phyloP scores from a whole-genome alignment of 2,329 filamentous ascomycete genomes.

The Xylariaceae sp. region DNA sequence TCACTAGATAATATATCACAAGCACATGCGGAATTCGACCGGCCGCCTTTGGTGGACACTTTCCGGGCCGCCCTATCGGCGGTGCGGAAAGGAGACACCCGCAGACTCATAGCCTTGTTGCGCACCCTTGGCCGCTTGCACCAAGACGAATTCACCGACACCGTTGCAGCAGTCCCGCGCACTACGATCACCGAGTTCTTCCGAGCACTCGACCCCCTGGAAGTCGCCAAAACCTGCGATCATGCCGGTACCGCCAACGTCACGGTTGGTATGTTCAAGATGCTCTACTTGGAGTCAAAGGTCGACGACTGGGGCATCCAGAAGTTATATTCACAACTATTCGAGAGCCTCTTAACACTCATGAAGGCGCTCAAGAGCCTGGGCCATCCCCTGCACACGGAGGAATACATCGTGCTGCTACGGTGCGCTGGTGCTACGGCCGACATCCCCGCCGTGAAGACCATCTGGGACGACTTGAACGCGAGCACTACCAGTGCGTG shows the following conservation, averaged over 20 bases:
- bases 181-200: constrained; percentile 60
- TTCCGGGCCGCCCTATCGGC: constrained; percentile 19
- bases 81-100: constrained; percentile 20
- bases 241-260: constrained; percentile 37
- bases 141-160: constrained; percentile 27
- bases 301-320: constrained; percentile 43
- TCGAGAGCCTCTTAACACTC: constrained; percentile 33
- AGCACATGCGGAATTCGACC: neutral
- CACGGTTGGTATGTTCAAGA: constrained; percentile 35
- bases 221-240: constrained; percentile 46
- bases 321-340: constrained; percentile 34
- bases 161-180: constrained; percentile 40
- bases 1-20: neutral
- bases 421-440: constrained; percentile 43
- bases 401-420: constrained; percentile 42
- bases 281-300: constrained; percentile 32
- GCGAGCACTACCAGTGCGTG: constrained; percentile 16
- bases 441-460: constrained; percentile 31
- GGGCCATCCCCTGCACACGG: constrained; percentile 27
- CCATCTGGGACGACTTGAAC: constrained; percentile 33
- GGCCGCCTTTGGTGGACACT: constrained; percentile 5
- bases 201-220: constrained; percentile 53
- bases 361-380: constrained; percentile 29
- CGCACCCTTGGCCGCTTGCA: constrained; percentile 19
- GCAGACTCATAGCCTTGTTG: constrained; percentile 18